Percentiles rank a stretch among this genome's conserved stretches.
These are phyloP conservation scores for Camelina hispida DNA, from an alignment of 345 rosid species.

Conservation along the genomic window DNA sequence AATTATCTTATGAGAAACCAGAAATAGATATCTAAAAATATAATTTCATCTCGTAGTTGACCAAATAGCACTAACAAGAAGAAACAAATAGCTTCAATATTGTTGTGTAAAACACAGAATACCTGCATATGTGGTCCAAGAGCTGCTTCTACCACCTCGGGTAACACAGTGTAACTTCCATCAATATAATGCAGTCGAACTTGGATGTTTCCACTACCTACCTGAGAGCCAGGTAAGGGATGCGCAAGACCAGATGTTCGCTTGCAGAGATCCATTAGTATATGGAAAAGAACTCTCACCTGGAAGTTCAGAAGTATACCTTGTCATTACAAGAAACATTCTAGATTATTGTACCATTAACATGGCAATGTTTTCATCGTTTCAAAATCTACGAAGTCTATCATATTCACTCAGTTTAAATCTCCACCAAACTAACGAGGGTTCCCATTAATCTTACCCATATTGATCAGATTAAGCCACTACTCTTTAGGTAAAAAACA, in stretches of 20 bases:
- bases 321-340: slow-evolving; percentile 12
- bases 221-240: slow-evolving; percentile 94
- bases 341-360: slow-evolving; percentile 16
- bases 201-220: slow-evolving; percentile 85
- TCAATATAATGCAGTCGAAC: slow-evolving; percentile 98
- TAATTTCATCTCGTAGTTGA: not conserved
- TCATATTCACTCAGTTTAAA: slow-evolving; percentile 8
- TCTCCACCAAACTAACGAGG: slow-evolving; percentile 12
- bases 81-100: not conserved
- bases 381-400: slow-evolving; percentile 11
- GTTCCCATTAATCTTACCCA: slow-evolving; percentile 33
- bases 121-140: slow-evolving; percentile 99
- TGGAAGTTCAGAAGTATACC: slow-evolving; percentile 44
- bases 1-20: slow-evolving; percentile 14
- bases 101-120: slow-evolving; percentile 34
- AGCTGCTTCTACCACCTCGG: slow-evolving; percentile 99
- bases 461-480: slow-evolving; percentile 19
- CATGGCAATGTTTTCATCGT: slow-evolving; percentile 11
- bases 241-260: slow-evolving; percentile 76
- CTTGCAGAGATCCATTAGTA: slow-evolving; percentile 96
- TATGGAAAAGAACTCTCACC: slow-evolving; percentile 97
- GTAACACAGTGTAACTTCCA: slow-evolving; percentile 95
- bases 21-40: slow-evolving; percentile 7
- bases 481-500: slow-evolving; percentile 12
- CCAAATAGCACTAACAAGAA: slow-evolving; percentile 17